Conservation (phyloP, 352 stramenopile species). For the Globisporangium paroecandrum region DNA sequence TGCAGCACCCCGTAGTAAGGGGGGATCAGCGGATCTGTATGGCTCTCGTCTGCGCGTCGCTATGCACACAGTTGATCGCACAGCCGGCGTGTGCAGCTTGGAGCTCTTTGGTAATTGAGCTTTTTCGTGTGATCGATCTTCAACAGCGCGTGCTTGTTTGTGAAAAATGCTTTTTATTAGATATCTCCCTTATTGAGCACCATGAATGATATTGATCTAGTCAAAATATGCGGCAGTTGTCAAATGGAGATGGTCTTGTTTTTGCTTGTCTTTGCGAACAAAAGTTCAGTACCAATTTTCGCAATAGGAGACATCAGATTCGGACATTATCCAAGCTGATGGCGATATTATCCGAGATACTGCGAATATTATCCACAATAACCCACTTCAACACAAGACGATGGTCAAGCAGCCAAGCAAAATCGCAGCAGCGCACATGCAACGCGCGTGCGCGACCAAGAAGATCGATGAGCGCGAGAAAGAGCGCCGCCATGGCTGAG, state of each 20-base stretch:
- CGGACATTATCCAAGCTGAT: no score
- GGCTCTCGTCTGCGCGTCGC: not conserved
- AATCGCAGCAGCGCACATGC: no score
- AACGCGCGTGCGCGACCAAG: not conserved
- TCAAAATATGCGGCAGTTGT: not conserved
- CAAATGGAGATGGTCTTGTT: not conserved
- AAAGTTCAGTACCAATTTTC: not conserved
- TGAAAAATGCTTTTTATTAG: not conserved
- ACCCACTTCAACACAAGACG: no score
- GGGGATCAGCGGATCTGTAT: not conserved
- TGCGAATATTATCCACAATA: no score
- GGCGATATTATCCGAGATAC: no score
- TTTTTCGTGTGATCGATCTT: not conserved
- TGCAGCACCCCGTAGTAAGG: not conserved
- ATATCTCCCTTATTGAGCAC: not conserved
- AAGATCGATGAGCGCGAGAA: not conserved
- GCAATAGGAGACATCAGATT: no score
- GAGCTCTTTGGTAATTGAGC: not conserved
- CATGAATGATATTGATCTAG: not conserved
- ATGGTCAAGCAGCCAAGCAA: no score
- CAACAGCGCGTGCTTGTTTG: constrained; percentile 2
- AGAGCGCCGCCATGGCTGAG: not conserved
- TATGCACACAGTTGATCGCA: not conserved
- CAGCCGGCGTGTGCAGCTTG: not conserved
- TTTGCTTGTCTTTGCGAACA: not conserved